Conservation (phyloP, 2,329 filamentous ascomycete genomes). For the Neofusicoccum parvum region DNA sequence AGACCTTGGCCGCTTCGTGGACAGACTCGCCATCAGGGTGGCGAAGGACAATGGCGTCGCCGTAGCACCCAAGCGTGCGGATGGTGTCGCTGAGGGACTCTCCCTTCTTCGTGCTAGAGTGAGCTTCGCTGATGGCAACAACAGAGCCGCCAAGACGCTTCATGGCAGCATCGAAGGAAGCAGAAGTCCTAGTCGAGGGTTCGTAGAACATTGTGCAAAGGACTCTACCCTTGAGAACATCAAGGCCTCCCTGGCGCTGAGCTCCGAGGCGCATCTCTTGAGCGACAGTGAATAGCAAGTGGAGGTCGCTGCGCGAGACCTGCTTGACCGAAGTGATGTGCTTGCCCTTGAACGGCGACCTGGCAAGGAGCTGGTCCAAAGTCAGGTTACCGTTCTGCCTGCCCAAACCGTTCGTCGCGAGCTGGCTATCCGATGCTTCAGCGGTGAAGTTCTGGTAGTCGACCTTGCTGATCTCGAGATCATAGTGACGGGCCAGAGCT, state of each 20-base stretch:
- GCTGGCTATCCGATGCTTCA: conserved; percentile 27
- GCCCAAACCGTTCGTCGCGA: conserved; percentile 47
- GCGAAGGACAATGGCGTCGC: conserved; percentile 92
- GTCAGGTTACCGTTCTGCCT: conserved; percentile 59
- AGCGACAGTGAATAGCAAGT: conserved; percentile 92
- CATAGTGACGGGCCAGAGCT: conserved; percentile 86
- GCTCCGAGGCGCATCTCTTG: conserved; percentile 97
- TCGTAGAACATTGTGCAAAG: conserved; percentile 96
- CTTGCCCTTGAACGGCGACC: conserved; percentile 84
- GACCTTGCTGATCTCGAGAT: conserved; percentile 77
- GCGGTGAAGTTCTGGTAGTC: conserved; percentile 83
- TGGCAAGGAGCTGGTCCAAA: conserved; percentile 72
- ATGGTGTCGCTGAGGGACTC: conserved; percentile 92
- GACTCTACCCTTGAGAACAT: conserved; percentile 81
- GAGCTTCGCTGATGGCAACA: conserved; percentile 76
- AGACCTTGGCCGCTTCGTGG: conserved; percentile 81
- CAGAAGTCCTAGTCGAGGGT: conserved; percentile 91
- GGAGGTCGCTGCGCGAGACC: conserved; percentile 83
- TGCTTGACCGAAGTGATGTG: conserved; percentile 92
- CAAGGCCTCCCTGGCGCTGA: conserved; percentile 85
- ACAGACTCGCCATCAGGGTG: conserved; percentile 84
- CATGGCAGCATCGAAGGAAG: conserved; percentile 97
- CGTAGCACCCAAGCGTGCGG: conserved; percentile 90
- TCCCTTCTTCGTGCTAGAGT: conserved; percentile 91
- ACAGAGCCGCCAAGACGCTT: conserved; percentile 91